These are phyloP conservation scores for Hura crepitans DNA, from an alignment of 441 rosid species.

Conservation along the genomic window DNA sequence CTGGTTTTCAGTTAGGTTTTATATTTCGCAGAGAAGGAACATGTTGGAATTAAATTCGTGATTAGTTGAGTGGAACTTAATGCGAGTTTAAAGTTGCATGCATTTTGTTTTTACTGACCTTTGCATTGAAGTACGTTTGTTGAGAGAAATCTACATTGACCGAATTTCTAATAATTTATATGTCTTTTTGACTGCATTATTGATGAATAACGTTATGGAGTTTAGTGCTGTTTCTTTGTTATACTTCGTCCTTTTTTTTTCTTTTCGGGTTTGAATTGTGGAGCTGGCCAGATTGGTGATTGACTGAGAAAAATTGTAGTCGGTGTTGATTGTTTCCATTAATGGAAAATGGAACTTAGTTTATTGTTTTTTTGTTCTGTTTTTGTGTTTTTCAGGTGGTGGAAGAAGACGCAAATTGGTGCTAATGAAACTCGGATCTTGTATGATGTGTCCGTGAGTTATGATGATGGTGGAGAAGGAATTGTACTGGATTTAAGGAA, in stretches of 20 bases:
- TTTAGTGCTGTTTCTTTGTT: not conserved
- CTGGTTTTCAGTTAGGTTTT: conserved; percentile 1
- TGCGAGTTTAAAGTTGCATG: not conserved
- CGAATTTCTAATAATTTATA: not conserved
- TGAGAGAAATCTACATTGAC: not conserved
- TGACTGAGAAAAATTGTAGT: not conserved
- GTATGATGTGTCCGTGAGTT: conserved; percentile 35
- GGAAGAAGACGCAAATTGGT: conserved; percentile 37
- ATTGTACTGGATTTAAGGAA: conserved; percentile 61
- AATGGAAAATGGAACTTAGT: no score
- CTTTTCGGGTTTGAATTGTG: not conserved
- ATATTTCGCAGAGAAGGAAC: not conserved
- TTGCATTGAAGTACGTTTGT: not conserved
- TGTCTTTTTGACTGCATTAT: not conserved
- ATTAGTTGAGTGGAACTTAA: not conserved
- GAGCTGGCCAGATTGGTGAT: not conserved
- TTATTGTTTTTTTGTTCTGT: not conserved
- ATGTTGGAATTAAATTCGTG: not conserved
- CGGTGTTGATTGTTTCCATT: not conserved
- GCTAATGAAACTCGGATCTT: conserved; percentile 25
- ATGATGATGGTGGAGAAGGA: conserved; percentile 32
- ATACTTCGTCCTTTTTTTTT: not conserved
- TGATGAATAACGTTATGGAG: no score
- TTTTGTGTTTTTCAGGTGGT: conserved; percentile 43
- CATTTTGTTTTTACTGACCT: not conserved